These are phyloP conservation scores for Hypoxylon trugodes DNA, from an alignment of 495 filamentous ascomycete genomes.

Conservation along the genomic window DNA sequence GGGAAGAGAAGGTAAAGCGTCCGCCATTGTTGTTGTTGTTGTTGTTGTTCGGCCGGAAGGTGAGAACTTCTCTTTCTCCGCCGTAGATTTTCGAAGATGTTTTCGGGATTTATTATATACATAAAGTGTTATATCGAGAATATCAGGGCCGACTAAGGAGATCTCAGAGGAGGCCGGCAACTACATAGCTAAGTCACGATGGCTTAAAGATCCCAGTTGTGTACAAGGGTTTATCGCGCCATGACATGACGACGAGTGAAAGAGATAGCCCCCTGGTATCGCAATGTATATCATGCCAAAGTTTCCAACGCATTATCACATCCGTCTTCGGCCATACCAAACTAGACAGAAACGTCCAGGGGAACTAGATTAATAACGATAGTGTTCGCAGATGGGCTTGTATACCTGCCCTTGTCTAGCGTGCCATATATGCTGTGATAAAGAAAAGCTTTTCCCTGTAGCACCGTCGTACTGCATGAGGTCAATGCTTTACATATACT, in stretches of 20 bases:
- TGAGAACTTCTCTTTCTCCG: constrained; percentile 10
- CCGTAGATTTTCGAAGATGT: neutral
- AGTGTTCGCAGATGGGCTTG: constrained; percentile 5
- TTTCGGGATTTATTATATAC: constrained; percentile 11
- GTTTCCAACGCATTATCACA: neutral
- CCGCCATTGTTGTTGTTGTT: constrained; percentile 29
- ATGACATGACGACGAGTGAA: neutral
- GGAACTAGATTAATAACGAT: neutral
- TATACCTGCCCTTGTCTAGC: neutral
- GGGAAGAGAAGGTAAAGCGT: constrained; percentile 26
- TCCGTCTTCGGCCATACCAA: constrained; percentile 2
- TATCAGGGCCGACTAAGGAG: constrained; percentile 16
- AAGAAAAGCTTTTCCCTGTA: constrained; percentile 6
- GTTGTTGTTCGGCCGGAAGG: constrained; percentile 11
- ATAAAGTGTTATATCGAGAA: neutral
- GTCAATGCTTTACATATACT: neutral
- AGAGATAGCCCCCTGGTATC: neutral
- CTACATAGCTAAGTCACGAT: neutral
- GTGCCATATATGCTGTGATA: neutral
- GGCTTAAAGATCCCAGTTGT: constrained; percentile 6
- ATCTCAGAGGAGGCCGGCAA: neutral
- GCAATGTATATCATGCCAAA: neutral
- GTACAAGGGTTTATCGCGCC: constrained; percentile 8
- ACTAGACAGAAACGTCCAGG: neutral
- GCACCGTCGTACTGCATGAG: constrained; percentile 3